Conservation (phyloP, 805 yeast genomes). For the Saccharomycopsis sp. region DNA sequence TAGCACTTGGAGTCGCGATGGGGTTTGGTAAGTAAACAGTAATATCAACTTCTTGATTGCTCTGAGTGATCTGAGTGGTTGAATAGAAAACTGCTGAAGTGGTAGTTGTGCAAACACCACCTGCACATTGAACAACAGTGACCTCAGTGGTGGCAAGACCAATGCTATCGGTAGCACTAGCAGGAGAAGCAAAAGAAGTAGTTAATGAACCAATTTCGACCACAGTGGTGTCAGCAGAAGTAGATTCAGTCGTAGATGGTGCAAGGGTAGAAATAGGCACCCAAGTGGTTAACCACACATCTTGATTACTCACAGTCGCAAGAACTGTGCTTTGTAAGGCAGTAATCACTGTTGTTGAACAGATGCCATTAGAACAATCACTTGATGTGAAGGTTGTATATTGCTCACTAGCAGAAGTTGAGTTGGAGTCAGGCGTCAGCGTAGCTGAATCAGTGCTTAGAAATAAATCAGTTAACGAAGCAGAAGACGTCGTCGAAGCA, state of each 20-base stretch:
- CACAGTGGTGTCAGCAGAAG: constrained; percentile 26
- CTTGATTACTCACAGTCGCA: constrained; percentile 17
- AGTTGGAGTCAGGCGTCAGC: neutral
- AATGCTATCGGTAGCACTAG: constrained; percentile 5
- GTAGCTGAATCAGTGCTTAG: constrained; percentile 1
- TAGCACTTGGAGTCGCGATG: constrained; percentile 1
- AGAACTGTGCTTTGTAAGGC: constrained; percentile 15
- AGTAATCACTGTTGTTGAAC: constrained; percentile 13
- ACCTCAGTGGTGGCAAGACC: constrained; percentile 11
- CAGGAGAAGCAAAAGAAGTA: constrained; percentile 6
- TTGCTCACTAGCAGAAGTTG: constrained; percentile 4
- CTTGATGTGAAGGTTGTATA: constrained; percentile 12
- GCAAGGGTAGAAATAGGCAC: constrained; percentile 14
- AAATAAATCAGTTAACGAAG: neutral
- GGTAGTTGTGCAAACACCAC: constrained; percentile 18
- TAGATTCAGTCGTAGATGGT: constrained; percentile 25
- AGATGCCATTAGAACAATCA: constrained; percentile 14
- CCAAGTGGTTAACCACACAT: constrained; percentile 19
- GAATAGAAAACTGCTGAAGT: constrained; percentile 19
- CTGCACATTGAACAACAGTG: constrained; percentile 17
- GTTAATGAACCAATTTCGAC: constrained; percentile 10
- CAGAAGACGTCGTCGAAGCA: constrained; percentile 1
- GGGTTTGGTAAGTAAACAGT: constrained; percentile 21
- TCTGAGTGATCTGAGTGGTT: constrained; percentile 18
- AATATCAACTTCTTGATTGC: constrained; percentile 15